These are phyloP conservation scores for Sclerotinia spermophila DNA, from an alignment of 2,329 filamentous ascomycete genomes.

Conservation along the genomic window DNA sequence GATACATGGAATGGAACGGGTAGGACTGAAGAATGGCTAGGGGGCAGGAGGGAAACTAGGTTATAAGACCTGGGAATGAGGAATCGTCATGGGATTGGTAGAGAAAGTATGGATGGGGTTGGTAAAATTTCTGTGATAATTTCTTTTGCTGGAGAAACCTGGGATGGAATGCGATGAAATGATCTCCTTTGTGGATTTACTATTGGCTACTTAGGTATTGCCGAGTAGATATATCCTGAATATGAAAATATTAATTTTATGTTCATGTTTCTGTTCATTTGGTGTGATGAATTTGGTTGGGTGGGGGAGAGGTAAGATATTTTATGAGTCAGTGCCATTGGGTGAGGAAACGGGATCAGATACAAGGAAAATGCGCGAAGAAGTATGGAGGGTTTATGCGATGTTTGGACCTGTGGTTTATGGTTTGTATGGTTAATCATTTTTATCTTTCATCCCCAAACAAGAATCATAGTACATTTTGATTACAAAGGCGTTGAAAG, in stretches of 20 bases:
- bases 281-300: background rate
- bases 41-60: background rate
- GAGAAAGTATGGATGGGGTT: background rate
- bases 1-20: background rate
- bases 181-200: background rate
- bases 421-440: background rate
- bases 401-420: background rate
- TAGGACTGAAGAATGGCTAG: background rate
- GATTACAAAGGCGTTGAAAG: background rate
- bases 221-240: constrained; percentile 1
- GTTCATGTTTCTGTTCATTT: background rate
- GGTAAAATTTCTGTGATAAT: background rate
- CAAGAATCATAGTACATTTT: background rate
- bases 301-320: background rate
- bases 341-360: background rate
- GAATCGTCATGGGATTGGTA: background rate
- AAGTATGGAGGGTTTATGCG: background rate
- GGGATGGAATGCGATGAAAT: constrained; percentile 3
- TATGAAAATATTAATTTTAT: constrained; percentile 4
- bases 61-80: background rate
- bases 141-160: background rate
- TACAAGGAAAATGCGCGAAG: background rate
- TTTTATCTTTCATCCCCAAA: too few relatives aligned
- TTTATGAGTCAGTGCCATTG: background rate
- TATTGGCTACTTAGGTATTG: background rate